Base-by-base conservation (phyloP, 768 basidiomycete species). In the Astraeus odoratus region DNA sequence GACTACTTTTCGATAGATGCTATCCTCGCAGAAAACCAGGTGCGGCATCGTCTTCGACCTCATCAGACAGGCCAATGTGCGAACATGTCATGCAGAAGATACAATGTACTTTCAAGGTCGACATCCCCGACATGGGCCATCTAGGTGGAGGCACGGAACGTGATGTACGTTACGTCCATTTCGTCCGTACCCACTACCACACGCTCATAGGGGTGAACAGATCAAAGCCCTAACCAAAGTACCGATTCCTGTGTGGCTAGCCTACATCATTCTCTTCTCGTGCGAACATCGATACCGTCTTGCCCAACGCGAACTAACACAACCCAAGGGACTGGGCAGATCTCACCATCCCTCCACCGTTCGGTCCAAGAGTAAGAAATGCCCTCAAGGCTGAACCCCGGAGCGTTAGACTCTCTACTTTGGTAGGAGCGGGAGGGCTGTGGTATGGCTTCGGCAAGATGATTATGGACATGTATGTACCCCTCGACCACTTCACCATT, bases 371-470 rank as follows among this genome's bases (percentile, higher is more conserved):
- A 54, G 91, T 96, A 2, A 72, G 80, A 40, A 88, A 91, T 51
- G 94, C 93, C 1, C 73, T 97, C 42, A 89, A 83, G 56, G 93
- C 94, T 16, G 92, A 95, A 44, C 74, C 94, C 8, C 77, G 79
- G 18, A 89, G 86, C 52, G 93, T 97, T 43, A 82, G 79, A 49
- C 72, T 97, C 5, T 79, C 87, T 8, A 76, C 74, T 35, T 78
- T 94, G 7, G 90, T 95, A 8, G 94, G 93, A 7, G 81, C 83
- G 9, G 88, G 88, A 2, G 88, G 90, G 2, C 66, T 81, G 54
- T 97, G 94, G 93, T 97, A 96, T 61, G 85, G 83, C 3, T 93
- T 93, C 61, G 93, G 93, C 12, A 83, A 83, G 60, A 79, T 81
- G 51, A 80, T 95, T 48, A 85, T 83, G 70, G 82, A 83, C 43